Evolutionary conservation across 805 yeast genomes (phyloP).

Genomic region (Blastobotrys mokoenaii): DNA sequence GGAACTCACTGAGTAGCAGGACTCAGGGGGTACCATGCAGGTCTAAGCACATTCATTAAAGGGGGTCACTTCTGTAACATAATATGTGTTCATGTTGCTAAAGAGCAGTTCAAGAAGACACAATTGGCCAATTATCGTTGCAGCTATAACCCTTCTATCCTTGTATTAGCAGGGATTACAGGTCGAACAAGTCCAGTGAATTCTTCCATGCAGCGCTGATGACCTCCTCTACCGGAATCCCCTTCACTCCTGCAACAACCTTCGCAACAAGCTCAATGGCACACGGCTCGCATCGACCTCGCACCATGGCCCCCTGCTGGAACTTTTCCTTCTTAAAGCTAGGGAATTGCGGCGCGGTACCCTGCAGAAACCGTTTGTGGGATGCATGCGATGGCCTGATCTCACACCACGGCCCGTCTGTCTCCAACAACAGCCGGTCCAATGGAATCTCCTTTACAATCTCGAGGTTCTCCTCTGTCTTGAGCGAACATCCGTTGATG

Average conservation of each 20-base stretch:
- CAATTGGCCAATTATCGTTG: too few species aligned
- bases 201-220: slow-evolving; percentile 46
- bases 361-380: slow-evolving; percentile 37
- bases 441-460: slow-evolving; percentile 64
- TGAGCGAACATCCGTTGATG: slow-evolving; percentile 88
- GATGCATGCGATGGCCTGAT: slow-evolving; percentile 77
- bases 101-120: too few species aligned
- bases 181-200: slow-evolving; percentile 39
- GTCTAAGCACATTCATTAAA: too few species aligned
- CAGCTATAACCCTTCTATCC: too few species aligned
- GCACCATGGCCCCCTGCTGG: slow-evolving; percentile 42
- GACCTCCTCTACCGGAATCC: slow-evolving; percentile 35
- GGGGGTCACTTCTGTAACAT: too few species aligned
- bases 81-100: too few species aligned
- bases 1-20: too few species aligned
- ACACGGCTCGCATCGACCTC: slow-evolving; percentile 90
- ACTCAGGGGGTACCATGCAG: too few species aligned
- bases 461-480: slow-evolving; percentile 61
- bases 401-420: slow-evolving; percentile 99
- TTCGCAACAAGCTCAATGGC: slow-evolving; percentile 72
- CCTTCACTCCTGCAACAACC: slow-evolving; percentile 46
- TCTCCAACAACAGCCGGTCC: slow-evolving; percentile 68
- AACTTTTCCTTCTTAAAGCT: slow-evolving; percentile 58
- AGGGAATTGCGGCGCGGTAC: slow-evolving; percentile 35
- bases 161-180: background rate